Evolutionary conservation across 306 rosid species (phyloP).

Genomic region (Lathyrus tuberosus): DNA sequence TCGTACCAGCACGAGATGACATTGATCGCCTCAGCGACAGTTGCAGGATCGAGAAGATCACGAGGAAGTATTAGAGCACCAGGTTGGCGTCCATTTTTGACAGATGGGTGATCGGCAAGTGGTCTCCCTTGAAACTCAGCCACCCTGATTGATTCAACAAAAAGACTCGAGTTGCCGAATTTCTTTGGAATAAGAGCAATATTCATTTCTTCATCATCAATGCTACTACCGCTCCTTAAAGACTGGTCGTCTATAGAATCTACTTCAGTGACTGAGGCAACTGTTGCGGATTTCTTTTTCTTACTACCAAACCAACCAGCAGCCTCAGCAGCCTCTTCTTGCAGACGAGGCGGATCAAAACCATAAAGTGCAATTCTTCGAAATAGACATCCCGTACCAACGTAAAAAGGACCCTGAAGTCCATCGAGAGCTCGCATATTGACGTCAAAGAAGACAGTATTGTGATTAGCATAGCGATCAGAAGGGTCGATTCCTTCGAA

Average conservation of each 20-base stretch:
- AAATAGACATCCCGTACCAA: constrained; percentile 82
- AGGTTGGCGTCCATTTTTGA: constrained; percentile 62
- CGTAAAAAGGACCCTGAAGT: constrained; percentile 79
- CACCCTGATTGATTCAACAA: constrained; percentile 61
- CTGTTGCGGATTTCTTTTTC: constrained; percentile 61
- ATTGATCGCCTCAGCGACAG: constrained; percentile 69
- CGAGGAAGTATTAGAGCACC: constrained; percentile 70
- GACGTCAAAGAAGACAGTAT: constrained; percentile 81
- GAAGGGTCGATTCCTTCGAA: constrained; percentile 86
- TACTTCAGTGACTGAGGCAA: constrained; percentile 60
- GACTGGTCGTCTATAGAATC: constrained; percentile 46
- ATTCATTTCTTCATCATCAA: constrained; percentile 57
- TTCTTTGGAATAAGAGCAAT: constrained; percentile 63
- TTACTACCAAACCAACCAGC: constrained; percentile 56
- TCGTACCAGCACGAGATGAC: constrained; percentile 83
- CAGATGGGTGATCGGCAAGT: constrained; percentile 67
- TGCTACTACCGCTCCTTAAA: constrained; percentile 28
- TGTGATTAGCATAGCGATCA: constrained; percentile 82
- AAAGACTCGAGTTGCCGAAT: constrained; percentile 73
- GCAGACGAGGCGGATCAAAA: constrained; percentile 66
- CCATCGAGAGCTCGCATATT: constrained; percentile 88
- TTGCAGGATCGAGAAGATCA: constrained; percentile 60
- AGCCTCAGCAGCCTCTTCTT: constrained; percentile 33
- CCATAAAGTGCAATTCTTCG: constrained; percentile 74
- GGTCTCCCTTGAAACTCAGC: constrained; percentile 85